phyloP scores from a whole-genome alignment of 371 early-diverging fungal genomes.

The Rhizopus delemar region DNA sequence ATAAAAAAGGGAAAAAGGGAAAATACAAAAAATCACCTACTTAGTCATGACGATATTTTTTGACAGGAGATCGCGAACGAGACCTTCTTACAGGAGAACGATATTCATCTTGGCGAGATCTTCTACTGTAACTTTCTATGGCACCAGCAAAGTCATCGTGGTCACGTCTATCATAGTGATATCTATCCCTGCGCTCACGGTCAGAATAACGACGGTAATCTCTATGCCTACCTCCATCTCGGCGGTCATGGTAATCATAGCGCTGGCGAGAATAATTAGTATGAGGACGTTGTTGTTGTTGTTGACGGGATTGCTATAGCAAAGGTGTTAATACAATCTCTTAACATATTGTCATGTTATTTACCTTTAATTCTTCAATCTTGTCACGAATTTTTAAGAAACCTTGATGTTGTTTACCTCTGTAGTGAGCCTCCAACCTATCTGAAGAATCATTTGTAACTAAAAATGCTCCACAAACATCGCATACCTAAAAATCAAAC shows the following conservation, averaged over 20 bases:
- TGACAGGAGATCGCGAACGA: conserved; percentile 19
- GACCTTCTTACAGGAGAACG: no score
- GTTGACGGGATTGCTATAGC: background rate
- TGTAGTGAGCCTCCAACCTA: conserved; percentile 83
- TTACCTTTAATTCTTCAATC: conserved; percentile 73
- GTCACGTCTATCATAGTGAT: conserved; percentile 26
- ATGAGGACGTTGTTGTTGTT: conserved; percentile 13
- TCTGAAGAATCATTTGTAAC: conserved; percentile 83
- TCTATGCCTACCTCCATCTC: conserved; percentile 57
- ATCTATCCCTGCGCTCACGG: conserved; percentile 43
- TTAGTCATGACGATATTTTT: conserved; percentile 29
- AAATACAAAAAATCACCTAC: background rate
- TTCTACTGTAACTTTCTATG: conserved; percentile 36
- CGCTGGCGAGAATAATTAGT: conserved; percentile 46
- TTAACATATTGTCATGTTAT: background rate
- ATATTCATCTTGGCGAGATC: conserved; percentile 22
- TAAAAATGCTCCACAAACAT: conserved; percentile 87
- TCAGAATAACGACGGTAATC: conserved; percentile 56
- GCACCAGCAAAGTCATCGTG: conserved; percentile 41
- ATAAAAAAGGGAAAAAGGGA: no score
- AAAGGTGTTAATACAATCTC: background rate
- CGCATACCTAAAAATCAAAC: conserved; percentile 63
- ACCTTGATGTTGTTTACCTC: conserved; percentile 90
- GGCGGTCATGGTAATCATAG: conserved; percentile 53
- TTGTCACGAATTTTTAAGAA: conserved; percentile 81